These are phyloP conservation scores for Lactarius sp. DNA, from an alignment of 768 basidiomycete species.

Conservation along the genomic window DNA sequence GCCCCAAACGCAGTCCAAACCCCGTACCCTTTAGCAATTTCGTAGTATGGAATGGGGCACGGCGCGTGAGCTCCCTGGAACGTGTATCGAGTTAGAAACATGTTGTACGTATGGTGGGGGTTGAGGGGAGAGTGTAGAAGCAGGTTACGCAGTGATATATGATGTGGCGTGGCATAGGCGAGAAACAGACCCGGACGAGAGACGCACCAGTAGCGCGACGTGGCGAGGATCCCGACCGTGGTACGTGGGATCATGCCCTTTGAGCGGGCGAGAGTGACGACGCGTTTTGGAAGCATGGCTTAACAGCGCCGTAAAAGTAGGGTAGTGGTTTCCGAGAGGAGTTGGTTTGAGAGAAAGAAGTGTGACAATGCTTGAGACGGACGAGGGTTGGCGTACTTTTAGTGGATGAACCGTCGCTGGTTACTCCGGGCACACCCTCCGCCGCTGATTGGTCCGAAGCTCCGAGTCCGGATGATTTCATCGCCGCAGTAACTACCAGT, in stretches of 20 bases:
- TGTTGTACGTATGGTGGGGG: neutral
- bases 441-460: slow-evolving; percentile 6
- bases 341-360: neutral
- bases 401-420: no score
- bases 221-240: slow-evolving; percentile 16
- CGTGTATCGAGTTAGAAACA: slow-evolving; percentile 16
- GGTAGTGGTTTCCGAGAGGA: neutral
- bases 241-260: slow-evolving; percentile 21
- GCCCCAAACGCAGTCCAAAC: neutral
- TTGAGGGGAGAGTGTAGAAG: slow-evolving; percentile 5
- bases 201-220: slow-evolving; percentile 25
- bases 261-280: slow-evolving; percentile 24
- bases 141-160: neutral
- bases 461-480: neutral
- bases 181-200: neutral
- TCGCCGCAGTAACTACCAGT: neutral
- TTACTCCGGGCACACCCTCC: neutral
- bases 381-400: neutral
- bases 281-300: slow-evolving; percentile 26
- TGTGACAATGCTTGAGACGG: neutral
- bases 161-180: neutral
- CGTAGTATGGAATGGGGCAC: slow-evolving; percentile 66
- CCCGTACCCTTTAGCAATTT: slow-evolving; percentile 61
- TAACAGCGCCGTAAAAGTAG: neutral
- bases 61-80: slow-evolving; percentile 44